Conservation (phyloP, 1,284 basidiomycete genomes). For the Leccinum fallax region DNA sequence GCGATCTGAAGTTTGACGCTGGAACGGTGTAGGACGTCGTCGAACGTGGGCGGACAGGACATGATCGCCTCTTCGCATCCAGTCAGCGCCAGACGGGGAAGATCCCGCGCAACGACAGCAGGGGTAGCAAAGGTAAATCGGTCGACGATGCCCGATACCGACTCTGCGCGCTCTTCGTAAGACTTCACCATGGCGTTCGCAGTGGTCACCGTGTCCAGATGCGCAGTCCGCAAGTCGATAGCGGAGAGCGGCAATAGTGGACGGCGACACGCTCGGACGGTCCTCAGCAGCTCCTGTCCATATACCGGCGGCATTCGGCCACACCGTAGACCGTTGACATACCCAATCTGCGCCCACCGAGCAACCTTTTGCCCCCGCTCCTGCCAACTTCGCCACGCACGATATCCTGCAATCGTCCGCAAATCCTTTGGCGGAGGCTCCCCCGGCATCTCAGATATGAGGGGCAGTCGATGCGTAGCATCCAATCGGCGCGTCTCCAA, state of each 20-base stretch:
- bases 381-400: slow-evolving; percentile 57
- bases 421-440: slow-evolving; percentile 70
- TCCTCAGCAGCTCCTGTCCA: slow-evolving; percentile 59
- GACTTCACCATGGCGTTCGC: slow-evolving; percentile 65
- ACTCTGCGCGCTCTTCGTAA: slow-evolving; percentile 58
- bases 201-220: slow-evolving; percentile 45
- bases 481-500: slow-evolving; percentile 63
- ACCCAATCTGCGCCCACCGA: slow-evolving; percentile 72
- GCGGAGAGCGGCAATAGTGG: slow-evolving; percentile 63
- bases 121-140: slow-evolving; percentile 88
- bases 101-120: slow-evolving; percentile 73
- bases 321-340: slow-evolving; percentile 82
- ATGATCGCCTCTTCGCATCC: slow-evolving; percentile 41
- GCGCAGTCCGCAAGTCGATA: slow-evolving; percentile 39
- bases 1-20: slow-evolving; percentile 90
- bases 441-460: slow-evolving; percentile 56
- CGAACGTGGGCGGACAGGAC: slow-evolving; percentile 52
- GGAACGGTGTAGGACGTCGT: slow-evolving; percentile 68
- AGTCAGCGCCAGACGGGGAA: slow-evolving; percentile 63
- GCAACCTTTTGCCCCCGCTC: slow-evolving; percentile 55
- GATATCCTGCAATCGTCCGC: slow-evolving; percentile 77
- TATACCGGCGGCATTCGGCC: slow-evolving; percentile 57
- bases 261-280: slow-evolving; percentile 45
- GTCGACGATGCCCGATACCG: slow-evolving; percentile 61
- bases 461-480: slow-evolving; percentile 68